A percentile compares a stretch with the other conserved stretches of the same genome.
phyloP scores from a whole-genome alignment of 148 eudicot genomes.

The Polygonum maritimum region DNA sequence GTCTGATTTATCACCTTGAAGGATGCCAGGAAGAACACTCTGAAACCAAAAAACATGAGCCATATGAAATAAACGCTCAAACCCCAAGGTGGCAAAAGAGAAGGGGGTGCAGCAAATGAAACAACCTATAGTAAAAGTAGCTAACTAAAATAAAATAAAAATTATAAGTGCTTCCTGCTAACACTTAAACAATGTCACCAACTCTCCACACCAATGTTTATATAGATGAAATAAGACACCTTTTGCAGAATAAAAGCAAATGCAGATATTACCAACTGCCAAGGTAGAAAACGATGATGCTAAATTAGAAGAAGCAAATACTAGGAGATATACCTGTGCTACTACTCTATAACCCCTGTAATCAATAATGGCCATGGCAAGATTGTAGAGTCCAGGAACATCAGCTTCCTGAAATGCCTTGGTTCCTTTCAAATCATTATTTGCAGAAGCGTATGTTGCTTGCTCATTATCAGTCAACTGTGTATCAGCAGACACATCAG shows the following conservation, averaged over 20 bases:
- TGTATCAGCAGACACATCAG: conserved; percentile 51
- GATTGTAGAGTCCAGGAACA: conserved; percentile 88
- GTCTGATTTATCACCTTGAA: conserved; percentile 98
- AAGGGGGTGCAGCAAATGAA: no score
- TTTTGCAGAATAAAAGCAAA: background rate
- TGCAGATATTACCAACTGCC: background rate
- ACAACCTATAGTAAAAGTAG: background rate
- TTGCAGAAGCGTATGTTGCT: conserved; percentile 98
- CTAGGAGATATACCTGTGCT: conserved; percentile 61
- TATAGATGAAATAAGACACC: background rate
- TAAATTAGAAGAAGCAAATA: background rate
- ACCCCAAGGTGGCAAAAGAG: background rate
- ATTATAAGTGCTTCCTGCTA: background rate
- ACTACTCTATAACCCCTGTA: conserved; percentile 96
- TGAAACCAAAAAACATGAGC: conserved; percentile 24
- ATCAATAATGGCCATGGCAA: conserved; percentile 97
- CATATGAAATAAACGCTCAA: background rate
- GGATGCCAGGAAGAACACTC: conserved; percentile 99
- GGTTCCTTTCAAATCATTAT: conserved; percentile 97
- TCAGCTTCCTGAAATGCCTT: conserved; percentile 97
- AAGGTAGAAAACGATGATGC: background rate
- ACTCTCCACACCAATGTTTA: background rate
- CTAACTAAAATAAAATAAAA: background rate
- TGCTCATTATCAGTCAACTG: conserved; percentile 94
- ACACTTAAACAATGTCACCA: background rate